Evolutionary conservation across 2,329 filamentous ascomycete genomes (phyloP).

Genomic region (Aureobasidium sp.): DNA sequence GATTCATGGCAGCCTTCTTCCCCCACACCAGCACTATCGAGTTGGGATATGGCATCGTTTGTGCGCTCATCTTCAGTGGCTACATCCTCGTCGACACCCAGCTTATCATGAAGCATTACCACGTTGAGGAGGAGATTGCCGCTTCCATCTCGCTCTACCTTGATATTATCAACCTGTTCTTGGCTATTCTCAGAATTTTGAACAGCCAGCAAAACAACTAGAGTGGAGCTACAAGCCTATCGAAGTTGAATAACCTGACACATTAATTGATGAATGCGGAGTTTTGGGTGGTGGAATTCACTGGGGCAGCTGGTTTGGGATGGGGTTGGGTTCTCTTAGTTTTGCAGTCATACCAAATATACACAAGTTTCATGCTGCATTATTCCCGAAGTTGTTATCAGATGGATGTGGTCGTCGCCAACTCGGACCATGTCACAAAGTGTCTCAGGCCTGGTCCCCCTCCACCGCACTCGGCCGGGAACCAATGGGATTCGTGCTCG

Average conservation of each 20-base stretch:
- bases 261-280: neutral
- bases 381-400: neutral
- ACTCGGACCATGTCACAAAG: neutral
- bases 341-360: neutral
- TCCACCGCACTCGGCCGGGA: neutral
- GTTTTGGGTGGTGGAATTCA: constrained; percentile 1
- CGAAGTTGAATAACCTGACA: neutral
- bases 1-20: constrained; percentile 88
- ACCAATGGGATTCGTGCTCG: neutral
- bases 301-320: neutral
- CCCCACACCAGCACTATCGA: constrained; percentile 74
- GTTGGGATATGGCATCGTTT: constrained; percentile 73
- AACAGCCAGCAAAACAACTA: constrained; percentile 96
- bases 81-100: constrained; percentile 98
- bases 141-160: constrained; percentile 86
- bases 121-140: constrained; percentile 96
- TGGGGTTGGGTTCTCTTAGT: neutral
- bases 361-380: neutral
- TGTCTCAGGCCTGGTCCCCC: neutral
- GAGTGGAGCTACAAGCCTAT: constrained; percentile 7
- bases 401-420: neutral
- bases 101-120: constrained; percentile 88
- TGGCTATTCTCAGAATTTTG: constrained; percentile 88
- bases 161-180: constrained; percentile 94
- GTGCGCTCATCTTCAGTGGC: constrained; percentile 80